These are phyloP conservation scores for Ocimum tenuiflorum DNA, from an alignment of 257 asterid genomes.

Conservation along the genomic window DNA sequence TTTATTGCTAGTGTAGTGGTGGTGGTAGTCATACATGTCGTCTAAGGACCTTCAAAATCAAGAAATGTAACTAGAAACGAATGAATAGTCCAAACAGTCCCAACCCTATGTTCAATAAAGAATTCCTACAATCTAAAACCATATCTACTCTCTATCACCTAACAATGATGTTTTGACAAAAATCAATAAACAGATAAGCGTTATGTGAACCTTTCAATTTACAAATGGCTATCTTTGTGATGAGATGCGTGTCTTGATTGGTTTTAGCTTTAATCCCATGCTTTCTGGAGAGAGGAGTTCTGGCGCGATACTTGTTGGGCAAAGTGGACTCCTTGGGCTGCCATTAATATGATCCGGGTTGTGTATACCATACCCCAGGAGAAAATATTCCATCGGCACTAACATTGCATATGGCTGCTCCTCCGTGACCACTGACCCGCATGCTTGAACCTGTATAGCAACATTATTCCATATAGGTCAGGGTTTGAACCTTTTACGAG, in stretches of 20 bases:
- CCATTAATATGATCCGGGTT: slow-evolving; percentile 50
- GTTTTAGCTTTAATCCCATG: slow-evolving; percentile 87
- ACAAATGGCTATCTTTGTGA: slow-evolving; percentile 26
- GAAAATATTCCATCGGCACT: slow-evolving; percentile 68
- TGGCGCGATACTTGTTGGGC: slow-evolving; percentile 72
- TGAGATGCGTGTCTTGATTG: slow-evolving; percentile 53
- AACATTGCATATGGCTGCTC: slow-evolving; percentile 96
- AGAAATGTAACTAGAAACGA: slow-evolving; percentile 40
- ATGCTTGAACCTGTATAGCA: slow-evolving; percentile 55
- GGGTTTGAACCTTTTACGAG: not conserved
- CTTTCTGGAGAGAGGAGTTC: slow-evolving; percentile 87
- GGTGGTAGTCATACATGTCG: slow-evolving; percentile 19
- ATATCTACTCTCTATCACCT: slow-evolving; percentile 16
- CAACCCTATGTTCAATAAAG: slow-evolving; percentile 41
- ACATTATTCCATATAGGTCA: not conserved
- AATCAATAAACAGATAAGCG: not conserved
- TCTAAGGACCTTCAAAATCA: slow-evolving; percentile 21
- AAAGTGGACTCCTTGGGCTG: slow-evolving; percentile 76
- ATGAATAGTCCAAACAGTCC: slow-evolving; percentile 32
- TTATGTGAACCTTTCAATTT: slow-evolving; percentile 20
- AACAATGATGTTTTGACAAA: slow-evolving; percentile 5
- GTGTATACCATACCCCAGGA: slow-evolving; percentile 65
- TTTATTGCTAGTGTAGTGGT: not conserved
- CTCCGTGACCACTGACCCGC: slow-evolving; percentile 93
- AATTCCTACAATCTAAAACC: slow-evolving; percentile 39